Conservation (phyloP, 2,329 filamentous ascomycete species). For the Xylariales sp. region DNA sequence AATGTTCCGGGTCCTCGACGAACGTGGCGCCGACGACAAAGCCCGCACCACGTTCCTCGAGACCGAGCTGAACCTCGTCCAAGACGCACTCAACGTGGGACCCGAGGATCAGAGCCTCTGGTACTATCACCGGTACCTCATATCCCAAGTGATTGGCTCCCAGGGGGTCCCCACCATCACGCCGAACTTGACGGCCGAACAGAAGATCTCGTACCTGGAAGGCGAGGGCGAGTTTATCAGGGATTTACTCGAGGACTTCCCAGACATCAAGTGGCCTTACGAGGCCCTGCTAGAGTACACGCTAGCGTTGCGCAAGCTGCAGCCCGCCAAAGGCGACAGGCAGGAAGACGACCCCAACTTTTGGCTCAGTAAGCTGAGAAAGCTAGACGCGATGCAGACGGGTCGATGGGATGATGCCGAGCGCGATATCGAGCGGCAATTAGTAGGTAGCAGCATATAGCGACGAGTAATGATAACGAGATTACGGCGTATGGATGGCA, state of each 20-base stretch:
- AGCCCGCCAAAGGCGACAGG: conserved; percentile 57
- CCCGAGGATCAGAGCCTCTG: conserved; percentile 95
- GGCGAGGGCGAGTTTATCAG: conserved; percentile 80
- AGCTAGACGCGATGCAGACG: conserved; percentile 77
- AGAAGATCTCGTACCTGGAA: conserved; percentile 74
- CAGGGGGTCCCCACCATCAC: conserved; percentile 68
- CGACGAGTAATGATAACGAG: conserved; percentile 25
- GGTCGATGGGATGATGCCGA: conserved; percentile 82
- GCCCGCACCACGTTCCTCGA: conserved; percentile 78
- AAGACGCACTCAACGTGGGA: conserved; percentile 84
- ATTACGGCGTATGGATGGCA: conserved; percentile 1
- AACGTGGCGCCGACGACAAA: conserved; percentile 72
- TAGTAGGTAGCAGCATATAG: conserved; percentile 38
- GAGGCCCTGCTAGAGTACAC: conserved; percentile 85
- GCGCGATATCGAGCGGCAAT: conserved; percentile 47
- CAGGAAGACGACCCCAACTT: conserved; percentile 56
- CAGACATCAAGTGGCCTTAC: conserved; percentile 80
- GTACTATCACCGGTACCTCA: conserved; percentile 94
- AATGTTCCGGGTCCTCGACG: conserved; percentile 79
- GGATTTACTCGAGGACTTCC: conserved; percentile 70
- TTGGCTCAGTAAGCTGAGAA: conserved; percentile 74
- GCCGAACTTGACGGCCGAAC: conserved; percentile 68
- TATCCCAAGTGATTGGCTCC: conserved; percentile 72
- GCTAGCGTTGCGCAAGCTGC: conserved; percentile 66
- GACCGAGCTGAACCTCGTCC: conserved; percentile 79